Percentiles rank a stretch among this genome's conserved stretches.
These are phyloP conservation scores for Fonsecaea pedrosoi DNA, from an alignment of 2,329 filamentous ascomycete species.

Conservation along the genomic window DNA sequence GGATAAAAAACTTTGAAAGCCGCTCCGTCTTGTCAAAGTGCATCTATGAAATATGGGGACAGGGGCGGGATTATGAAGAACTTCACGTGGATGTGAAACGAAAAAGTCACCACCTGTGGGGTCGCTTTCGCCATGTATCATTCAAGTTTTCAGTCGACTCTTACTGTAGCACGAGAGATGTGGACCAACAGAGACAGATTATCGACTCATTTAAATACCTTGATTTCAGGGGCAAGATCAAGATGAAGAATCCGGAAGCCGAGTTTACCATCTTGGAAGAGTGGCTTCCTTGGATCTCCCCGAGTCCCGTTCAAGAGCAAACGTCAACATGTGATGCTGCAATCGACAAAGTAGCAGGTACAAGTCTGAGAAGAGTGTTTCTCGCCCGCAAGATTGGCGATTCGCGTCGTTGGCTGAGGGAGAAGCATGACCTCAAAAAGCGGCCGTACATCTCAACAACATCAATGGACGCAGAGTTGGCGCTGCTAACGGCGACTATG, in stretches of 20 bases:
- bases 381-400: constrained; percentile 74
- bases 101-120: constrained; percentile 70
- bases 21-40: constrained; percentile 82
- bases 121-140: constrained; percentile 65
- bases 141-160: constrained; percentile 87
- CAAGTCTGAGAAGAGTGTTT: constrained; percentile 60
- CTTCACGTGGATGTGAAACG: constrained; percentile 71
- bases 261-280: constrained; percentile 84
- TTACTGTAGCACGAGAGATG: constrained; percentile 75
- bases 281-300: constrained; percentile 75
- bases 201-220: constrained; percentile 85
- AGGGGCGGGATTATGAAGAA: constrained; percentile 66
- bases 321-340: not conserved
- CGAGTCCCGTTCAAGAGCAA: constrained; percentile 63
- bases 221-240: constrained; percentile 77
- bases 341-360: constrained; percentile 54
- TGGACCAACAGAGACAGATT: constrained; percentile 69
- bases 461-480: constrained; percentile 94
- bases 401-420: constrained; percentile 71
- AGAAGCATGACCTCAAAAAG: constrained; percentile 89
- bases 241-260: constrained; percentile 74
- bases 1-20: constrained; percentile 70
- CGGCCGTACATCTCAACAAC: constrained; percentile 92
- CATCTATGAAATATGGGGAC: constrained; percentile 89
- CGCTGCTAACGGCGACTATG: constrained; percentile 89